These are phyloP conservation scores for Cyberlindnera maritima DNA, from an alignment of 805 yeast species.

Conservation along the genomic window DNA sequence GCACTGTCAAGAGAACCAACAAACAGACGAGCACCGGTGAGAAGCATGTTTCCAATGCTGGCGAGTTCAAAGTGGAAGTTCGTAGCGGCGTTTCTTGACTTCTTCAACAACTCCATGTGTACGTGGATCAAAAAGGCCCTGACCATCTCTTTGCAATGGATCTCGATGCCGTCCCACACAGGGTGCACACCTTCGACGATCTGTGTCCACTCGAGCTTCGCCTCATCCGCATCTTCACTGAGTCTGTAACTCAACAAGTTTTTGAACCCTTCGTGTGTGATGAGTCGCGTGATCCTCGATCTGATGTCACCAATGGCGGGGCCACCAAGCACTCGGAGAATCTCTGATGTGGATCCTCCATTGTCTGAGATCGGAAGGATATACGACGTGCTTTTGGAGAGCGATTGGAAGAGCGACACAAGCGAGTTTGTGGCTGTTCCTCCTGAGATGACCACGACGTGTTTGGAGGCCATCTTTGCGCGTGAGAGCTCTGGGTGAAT, in stretches of 20 bases:
- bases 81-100: conserved; percentile 51
- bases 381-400: conserved; percentile 50
- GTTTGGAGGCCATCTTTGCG: not conserved
- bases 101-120: conserved; percentile 70
- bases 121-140: conserved; percentile 77
- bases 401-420: conserved; percentile 50
- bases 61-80: conserved; percentile 76
- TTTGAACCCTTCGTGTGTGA: conserved; percentile 48
- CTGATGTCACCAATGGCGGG: conserved; percentile 94
- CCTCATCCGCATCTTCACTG: conserved; percentile 44
- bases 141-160: conserved; percentile 63
- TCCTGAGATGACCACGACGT: conserved; percentile 48
- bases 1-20: conserved; percentile 85
- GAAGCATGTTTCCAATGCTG: conserved; percentile 78
- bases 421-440: conserved; percentile 87
- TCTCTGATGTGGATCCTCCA: conserved; percentile 93
- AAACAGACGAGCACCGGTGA: conserved; percentile 78
- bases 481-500: too few relatives aligned
- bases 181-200: conserved; percentile 78
- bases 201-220: conserved; percentile 69
- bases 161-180: conserved; percentile 60
- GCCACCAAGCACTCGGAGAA: conserved; percentile 83
- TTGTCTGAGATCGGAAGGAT: conserved; percentile 86
- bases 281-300: conserved; percentile 72
- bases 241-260: conserved; percentile 48